Base-by-base conservation (phyloP, 305 asterid species). In the Fraxinus sp. region DNA sequence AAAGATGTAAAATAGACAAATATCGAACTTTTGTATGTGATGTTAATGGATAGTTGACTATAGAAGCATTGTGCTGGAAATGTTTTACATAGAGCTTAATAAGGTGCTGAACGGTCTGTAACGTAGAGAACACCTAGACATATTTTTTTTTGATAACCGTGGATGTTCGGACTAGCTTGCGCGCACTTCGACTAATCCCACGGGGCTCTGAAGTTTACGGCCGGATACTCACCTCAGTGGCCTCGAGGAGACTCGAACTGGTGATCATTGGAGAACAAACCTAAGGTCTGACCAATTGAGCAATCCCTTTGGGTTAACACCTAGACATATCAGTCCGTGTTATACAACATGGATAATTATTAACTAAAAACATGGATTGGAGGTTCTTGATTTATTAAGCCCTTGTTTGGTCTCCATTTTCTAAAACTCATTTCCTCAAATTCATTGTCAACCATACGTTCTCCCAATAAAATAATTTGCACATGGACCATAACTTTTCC, bases 1-100 rank as follows among this genome's bases (percentile, higher is more conserved):
- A 33, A 82, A 76, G 41, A 43, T 76, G 81, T 37, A 77, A 33
- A 43, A 62, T 64, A 77, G 66, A 32, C 55, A 68, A 64, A 66
- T 35, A 30, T 10, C n/a, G 14, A 30, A 55, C 8, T 24, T 46
- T 77, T 77, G 57, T 30, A 22, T 77, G 57, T 26, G 68, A 28
- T 77, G 41, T 28, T 76, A 37, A 43, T 0, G 18, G 33, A 39
- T 37, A 20, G 79, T 75, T 9, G 20, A 41, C 37, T 68, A 66
- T 3, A 68, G 75, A 28, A 1, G 14, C 36, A 26, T 7, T 68
- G 18, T 35, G 33, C 36, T 28, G 20, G 36, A 68, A 68, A 10
- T 32, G 16, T 28, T 26, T 24, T 30, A 28, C 37, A 11, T 24
- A 30, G 75, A 68, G 75, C 30, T 11, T 28, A 68, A 68, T 30